These are phyloP conservation scores for Pythium aquatile DNA, from an alignment of 352 stramenopile species.

Conservation along the genomic window DNA sequence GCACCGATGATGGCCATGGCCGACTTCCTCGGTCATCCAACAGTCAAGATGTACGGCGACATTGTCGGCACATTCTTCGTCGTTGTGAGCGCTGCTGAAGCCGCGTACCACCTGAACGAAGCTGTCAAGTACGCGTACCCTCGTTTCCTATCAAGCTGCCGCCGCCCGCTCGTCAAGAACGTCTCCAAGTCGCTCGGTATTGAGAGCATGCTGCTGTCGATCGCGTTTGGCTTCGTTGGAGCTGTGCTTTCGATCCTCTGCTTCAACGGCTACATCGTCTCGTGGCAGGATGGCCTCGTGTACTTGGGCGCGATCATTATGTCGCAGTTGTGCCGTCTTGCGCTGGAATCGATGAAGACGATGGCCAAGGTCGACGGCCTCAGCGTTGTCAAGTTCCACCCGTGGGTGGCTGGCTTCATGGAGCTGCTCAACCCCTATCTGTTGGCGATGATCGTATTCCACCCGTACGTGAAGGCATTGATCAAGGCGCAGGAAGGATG, in stretches of 20 bases:
- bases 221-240: conserved; percentile 31
- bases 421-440: conserved; percentile 58
- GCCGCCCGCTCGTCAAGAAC: conserved; percentile 10
- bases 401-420: conserved; percentile 40
- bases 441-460: conserved; percentile 55
- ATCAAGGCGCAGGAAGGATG: conserved; percentile 23
- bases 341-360: conserved; percentile 40
- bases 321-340: conserved; percentile 29
- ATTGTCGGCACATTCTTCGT: conserved; percentile 52
- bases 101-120: conserved; percentile 13
- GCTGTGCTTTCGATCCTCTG: conserved; percentile 17
- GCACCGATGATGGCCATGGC: conserved; percentile 65
- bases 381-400: conserved; percentile 9
- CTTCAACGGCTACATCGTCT: conserved; percentile 18
- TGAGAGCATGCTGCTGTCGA: conserved; percentile 35
- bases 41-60: conserved; percentile 30
- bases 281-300: conserved; percentile 16
- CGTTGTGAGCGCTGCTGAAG: conserved; percentile 23
- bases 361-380: conserved; percentile 33
- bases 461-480: conserved; percentile 59
- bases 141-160: background rate
- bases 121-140: conserved; percentile 10
- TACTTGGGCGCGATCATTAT: conserved; percentile 16
- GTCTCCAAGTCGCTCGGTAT: conserved; percentile 17
- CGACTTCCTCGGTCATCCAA: conserved; percentile 51